Evolutionary conservation across 2,329 filamentous ascomycete species (phyloP), one percentile per base, ranked within the genome.

Genomic region (Ambrosiella cleistominuta): DNA sequence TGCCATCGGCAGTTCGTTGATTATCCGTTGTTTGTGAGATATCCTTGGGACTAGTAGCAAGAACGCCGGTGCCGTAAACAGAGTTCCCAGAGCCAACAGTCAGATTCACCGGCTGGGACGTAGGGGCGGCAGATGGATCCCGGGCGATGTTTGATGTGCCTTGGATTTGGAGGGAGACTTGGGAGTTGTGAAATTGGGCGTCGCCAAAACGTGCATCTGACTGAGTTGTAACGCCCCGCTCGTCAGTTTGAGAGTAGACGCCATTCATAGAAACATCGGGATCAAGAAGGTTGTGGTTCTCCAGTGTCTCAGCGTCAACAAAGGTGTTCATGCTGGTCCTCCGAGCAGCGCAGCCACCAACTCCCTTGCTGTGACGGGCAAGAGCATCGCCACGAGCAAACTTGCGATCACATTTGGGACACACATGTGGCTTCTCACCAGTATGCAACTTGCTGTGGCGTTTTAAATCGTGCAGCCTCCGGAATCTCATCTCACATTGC

Each of bases 371-470:
- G 68, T 98, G 93, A 61, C 93, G 82, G 50, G 93, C 93, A 57
- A 98, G 73, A 35, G 93, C 93, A 74, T 98, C 93, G 11, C 93
- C 93, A 63, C 93, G 84, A 50, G 93, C 93, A 71, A 98, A 98
- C 64, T 90, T 88, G 62, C 93, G 82, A 63, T 94, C 88, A 68
- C 93, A 98, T 68, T 94, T 96, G 45, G 87, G 86, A 66, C 93
- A 98, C 8, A 93, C 86, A 66, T 98, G 93, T 11, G 90, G 90
- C 66, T 94, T 84, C 72, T 98, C 93, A 58, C 93, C 93, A 0
- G 91, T 97, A 67, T 98, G 93, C 19, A 98, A 79, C 71, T 98
- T 98, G 63, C 86, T 89, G 68, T 98, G 93, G 45, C 93, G 82
- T 73, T 98, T 98, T 63, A 98, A 72, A 66, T 98, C 93, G 68